phyloP scores from a whole-genome alignment of 768 basidiomycete genomes.

The Clitopilus hobsonii region DNA sequence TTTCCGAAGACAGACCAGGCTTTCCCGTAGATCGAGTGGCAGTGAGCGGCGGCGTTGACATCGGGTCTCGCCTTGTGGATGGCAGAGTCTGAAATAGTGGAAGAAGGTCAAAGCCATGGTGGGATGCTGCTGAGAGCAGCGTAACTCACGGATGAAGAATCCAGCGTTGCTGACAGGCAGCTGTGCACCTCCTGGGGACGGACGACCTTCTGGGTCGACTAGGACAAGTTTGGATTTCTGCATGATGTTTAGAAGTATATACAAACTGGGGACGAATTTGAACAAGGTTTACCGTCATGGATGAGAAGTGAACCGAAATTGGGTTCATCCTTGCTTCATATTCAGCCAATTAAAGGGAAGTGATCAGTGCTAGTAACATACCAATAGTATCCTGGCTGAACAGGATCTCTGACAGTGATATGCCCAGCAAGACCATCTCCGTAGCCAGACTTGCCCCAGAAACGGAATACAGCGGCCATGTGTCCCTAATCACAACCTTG shows the following conservation, averaged over 20 bases:
- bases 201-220: conserved; percentile 18
- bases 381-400: conserved; percentile 22
- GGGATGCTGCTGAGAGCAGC: not conserved
- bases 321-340: conserved; percentile 21
- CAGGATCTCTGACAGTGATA: conserved; percentile 40
- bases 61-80: conserved; percentile 46
- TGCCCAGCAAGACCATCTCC: conserved; percentile 47
- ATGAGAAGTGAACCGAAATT: conserved; percentile 20
- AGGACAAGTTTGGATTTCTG: conserved; percentile 23
- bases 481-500: no score
- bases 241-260: not conserved
- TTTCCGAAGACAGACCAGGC: conserved; percentile 43
- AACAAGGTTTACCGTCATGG: conserved; percentile 15
- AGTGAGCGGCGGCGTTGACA: conserved; percentile 41
- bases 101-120: not conserved
- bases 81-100: conserved; percentile 25
- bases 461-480: conserved; percentile 21
- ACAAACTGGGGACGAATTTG: no score
- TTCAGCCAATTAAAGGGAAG: not conserved
- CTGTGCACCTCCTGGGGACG: conserved; percentile 21
- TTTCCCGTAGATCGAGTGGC: conserved; percentile 44
- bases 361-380: not conserved
- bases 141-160: conserved; percentile 18
- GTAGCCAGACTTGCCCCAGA: conserved; percentile 35
- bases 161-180: conserved; percentile 22